Evolutionary conservation across 805 yeast genomes (phyloP).

Genomic region (Millerozyma acaciae): DNA sequence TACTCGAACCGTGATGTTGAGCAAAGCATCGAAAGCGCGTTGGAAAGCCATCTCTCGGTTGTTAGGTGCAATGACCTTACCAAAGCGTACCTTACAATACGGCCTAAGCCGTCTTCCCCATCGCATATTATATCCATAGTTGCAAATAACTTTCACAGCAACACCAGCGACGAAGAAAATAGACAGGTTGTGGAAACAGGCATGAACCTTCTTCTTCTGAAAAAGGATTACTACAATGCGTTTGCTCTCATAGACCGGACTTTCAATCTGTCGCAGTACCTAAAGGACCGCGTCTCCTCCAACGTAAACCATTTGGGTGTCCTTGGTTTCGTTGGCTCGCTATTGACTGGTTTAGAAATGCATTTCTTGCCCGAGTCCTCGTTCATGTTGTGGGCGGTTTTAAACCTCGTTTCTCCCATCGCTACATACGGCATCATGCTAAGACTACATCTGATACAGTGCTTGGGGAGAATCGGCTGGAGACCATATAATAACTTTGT

Average conservation of each 20-base stretch:
- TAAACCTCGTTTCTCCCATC: constrained; percentile 5
- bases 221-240: constrained; percentile 25
- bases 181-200: constrained; percentile 9
- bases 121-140: constrained; percentile 9
- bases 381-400: constrained; percentile 9
- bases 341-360: constrained; percentile 20
- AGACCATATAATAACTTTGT: constrained; percentile 26
- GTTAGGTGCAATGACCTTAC: constrained; percentile 6
- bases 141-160: constrained; percentile 5
- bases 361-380: constrained; percentile 12
- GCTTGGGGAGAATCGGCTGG: constrained; percentile 34
- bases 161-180: not conserved
- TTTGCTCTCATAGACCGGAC: constrained; percentile 27
- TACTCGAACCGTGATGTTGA: constrained; percentile 15
- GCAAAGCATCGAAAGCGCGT: constrained; percentile 8
- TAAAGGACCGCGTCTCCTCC: constrained; percentile 12
- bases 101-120: constrained; percentile 16
- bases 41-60: constrained; percentile 4
- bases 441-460: constrained; percentile 8
- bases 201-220: constrained; percentile 16
- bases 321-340: constrained; percentile 1
- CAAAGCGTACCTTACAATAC: constrained; percentile 14
- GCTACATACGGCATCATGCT: constrained; percentile 6
- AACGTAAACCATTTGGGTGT: not conserved
- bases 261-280: constrained; percentile 11